These are phyloP conservation scores for Paragyromitra xinjiangensis DNA, from an alignment of 495 filamentous ascomycete species.

Conservation along the genomic window DNA sequence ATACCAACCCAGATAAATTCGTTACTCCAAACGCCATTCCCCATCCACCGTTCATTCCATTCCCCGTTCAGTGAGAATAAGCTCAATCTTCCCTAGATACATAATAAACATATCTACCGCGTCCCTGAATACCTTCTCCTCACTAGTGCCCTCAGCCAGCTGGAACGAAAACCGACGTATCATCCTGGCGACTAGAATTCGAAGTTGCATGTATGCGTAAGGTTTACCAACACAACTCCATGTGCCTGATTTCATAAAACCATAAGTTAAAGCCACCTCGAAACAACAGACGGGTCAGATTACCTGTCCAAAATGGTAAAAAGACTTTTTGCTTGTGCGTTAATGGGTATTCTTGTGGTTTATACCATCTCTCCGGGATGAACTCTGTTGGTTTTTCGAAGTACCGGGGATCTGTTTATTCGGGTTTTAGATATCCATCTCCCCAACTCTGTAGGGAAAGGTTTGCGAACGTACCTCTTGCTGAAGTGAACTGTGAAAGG, in stretches of 20 bases:
- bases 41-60: background rate
- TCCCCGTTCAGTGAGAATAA: constrained; percentile 26
- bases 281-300: background rate
- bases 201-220: constrained; percentile 35
- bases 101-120: constrained; percentile 21
- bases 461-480: constrained; percentile 17
- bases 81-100: constrained; percentile 33
- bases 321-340: constrained; percentile 29
- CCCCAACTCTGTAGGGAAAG: background rate
- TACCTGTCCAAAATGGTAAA: constrained; percentile 37
- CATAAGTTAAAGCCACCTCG: background rate
- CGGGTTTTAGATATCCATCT: constrained; percentile 37
- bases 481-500: constrained; percentile 13
- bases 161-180: constrained; percentile 18
- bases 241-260: constrained; percentile 4
- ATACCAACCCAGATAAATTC: background rate
- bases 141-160: constrained; percentile 11
- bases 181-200: constrained; percentile 23
- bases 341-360: constrained; percentile 30
- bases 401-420: constrained; percentile 30
- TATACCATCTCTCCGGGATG: constrained; percentile 49
- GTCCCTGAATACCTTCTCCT: constrained; percentile 13
- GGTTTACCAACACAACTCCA: constrained; percentile 34
- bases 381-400: constrained; percentile 47
- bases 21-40: background rate